Percentiles rank a stretch among this genome's conserved stretches.
These are phyloP conservation scores for Calonectria honghensis DNA, from an alignment of 2,329 filamentous ascomycete genomes.

Conservation along the genomic window DNA sequence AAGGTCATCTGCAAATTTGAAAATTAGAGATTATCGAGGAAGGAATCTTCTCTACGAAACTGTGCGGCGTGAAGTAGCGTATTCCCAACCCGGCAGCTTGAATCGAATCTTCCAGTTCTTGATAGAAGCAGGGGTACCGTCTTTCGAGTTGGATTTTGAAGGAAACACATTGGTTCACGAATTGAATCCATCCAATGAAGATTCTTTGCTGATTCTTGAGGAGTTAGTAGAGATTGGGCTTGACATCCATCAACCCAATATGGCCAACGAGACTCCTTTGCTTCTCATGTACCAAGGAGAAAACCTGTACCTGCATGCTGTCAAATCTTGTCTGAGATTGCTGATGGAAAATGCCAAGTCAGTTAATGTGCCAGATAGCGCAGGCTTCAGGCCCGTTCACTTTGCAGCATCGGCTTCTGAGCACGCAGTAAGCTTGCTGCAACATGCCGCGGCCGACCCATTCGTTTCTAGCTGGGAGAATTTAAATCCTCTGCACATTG, in stretches of 20 bases:
- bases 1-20: not conserved
- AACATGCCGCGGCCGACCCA: constrained; percentile 42
- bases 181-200: not conserved
- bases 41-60: not conserved
- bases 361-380: constrained; percentile 29
- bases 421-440: constrained; percentile 34
- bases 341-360: constrained; percentile 25
- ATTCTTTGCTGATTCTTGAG: constrained; percentile 8
- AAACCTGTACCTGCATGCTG: too few relatives aligned
- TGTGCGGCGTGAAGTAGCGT: not conserved
- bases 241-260: constrained; percentile 36
- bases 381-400: constrained; percentile 45
- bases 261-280: constrained; percentile 42
- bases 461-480: constrained; percentile 41
- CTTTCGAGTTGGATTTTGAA: constrained; percentile 38
- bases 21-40: not conserved
- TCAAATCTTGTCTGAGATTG: constrained; percentile 13
- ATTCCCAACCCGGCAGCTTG: not conserved
- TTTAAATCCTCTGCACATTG: constrained; percentile 47
- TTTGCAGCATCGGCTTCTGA: constrained; percentile 43
- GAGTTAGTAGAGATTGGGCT: constrained; percentile 34
- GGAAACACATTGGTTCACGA: constrained; percentile 48
- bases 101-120: not conserved
- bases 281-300: constrained; percentile 40
- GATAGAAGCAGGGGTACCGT: constrained; percentile 7